Evolutionary conservation across 805 yeast species (phyloP), one percentile per base, ranked within the genome.

Genomic region (Dipodascus geniculatus): DNA sequence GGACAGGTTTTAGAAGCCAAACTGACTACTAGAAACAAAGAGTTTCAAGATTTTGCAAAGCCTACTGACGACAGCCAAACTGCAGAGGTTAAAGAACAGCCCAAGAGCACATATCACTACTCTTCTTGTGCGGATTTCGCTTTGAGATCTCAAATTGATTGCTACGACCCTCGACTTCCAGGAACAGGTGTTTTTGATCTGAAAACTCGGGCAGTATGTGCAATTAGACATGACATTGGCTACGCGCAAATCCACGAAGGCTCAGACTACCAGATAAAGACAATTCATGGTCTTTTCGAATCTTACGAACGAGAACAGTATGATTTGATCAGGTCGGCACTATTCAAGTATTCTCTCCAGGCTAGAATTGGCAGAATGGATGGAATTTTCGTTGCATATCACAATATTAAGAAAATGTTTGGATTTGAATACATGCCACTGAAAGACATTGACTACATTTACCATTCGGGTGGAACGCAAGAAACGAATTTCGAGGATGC

Each of bases 341-440:
- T 91, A 68, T 71, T 91, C 60, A 91, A 91, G 68, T 91, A 91
- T 64, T 78, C 86, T 1, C 73, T 91, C 59, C 98, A 93, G 67
- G 98, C 96, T 0, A 75, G 97, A 57, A 85, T 91, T 47, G 99
- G 98, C 2, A 82, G 85, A 61, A 91, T 93, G 98, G 97, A 90
- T 68, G 99, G 99, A 3, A 87, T 93, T 1, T 88, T 87, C 60
- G 75, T 91, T 16, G 96, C 96, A 0, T 91, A 83, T 66, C 99
- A 91, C 67, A 91, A 90, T 65, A 77, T 88, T 51, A 74, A 79
- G 28, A 72, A 81, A 50, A 78, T 90, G 60, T 87, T 91, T 68
- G 99, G 97, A 2, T 93, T 89, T 67, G 91, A 89, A 66, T 91
- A 91, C 66, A 65, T 91, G 24, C 90, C 96, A 1, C 70, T 90